Evolutionary conservation across 106 monocot species (phyloP), one percentile per base, ranked within the genome.

Genomic region (Allium sativum): DNA sequence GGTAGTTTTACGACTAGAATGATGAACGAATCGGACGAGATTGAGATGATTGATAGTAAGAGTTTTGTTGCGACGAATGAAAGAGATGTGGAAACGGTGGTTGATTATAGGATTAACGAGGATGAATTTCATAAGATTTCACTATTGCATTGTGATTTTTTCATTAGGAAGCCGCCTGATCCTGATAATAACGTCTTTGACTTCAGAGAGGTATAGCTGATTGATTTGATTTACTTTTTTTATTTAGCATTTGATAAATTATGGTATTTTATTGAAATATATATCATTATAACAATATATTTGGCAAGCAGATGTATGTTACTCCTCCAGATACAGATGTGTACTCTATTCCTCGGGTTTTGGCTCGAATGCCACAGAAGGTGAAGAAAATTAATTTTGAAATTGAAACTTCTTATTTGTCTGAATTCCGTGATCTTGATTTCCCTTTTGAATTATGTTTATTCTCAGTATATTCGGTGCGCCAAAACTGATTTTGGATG

Each of bases 71-170:
- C 79, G 42, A 96, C 82, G 8, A 74, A 79, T 75, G 90, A 84
- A 9, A 79, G 81, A 77, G 82, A 79, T 10, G 84, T 81, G 59
- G 95, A 96, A 58, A 76, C 73, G 61, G 84, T 96, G 14, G 95
- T 96, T 12, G 77, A 90, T 57, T 96, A 96, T 68, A 58, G 82
- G 46, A 90, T 95, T 55, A 78, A 95, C 42, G 95, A 95, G 79
- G 95, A 95, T 11, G 95, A 95, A 59, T 95, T 95, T 72, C 95
- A 95, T 70, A 95, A 90, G 77, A 95, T 95, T 47, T 70, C 79
- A 18, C 81, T 95, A 5, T 67, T 84, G 6, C 81, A 90, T 58
- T 95, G 95, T 41, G 95, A 95, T 69, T 96, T 96, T 69, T 87
- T 96, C 68, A 87, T 96, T 67, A 53, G 95, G 54, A 96, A 76